Percentiles rank a stretch among this genome's conserved stretches.
These are phyloP conservation scores for Cercophora sp. DNA, from an alignment of 495 filamentous ascomycete genomes.

Conservation along the genomic window DNA sequence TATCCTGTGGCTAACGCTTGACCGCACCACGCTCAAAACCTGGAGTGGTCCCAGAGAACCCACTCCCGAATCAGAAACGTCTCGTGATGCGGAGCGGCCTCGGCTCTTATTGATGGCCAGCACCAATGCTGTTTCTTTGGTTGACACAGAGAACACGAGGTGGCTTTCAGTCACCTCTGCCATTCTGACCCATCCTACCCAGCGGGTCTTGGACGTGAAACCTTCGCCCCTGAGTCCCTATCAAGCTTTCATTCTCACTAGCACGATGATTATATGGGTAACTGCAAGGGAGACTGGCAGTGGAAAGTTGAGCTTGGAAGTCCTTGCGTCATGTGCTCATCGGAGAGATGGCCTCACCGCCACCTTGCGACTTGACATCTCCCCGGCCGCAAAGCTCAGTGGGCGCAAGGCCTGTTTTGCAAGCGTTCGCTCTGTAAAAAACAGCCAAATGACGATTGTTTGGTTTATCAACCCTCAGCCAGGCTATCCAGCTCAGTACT, in stretches of 20 bases:
- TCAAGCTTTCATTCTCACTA: conserved; percentile 57
- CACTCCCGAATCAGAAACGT: background rate
- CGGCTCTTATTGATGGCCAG: conserved; percentile 21
- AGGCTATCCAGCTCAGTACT: conserved; percentile 16
- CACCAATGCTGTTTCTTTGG: conserved; percentile 15
- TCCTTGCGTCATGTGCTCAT: conserved; percentile 43
- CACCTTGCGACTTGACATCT: conserved; percentile 34
- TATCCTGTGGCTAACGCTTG: conserved; percentile 18
- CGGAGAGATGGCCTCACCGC: conserved; percentile 36
- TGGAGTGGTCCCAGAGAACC: too few relatives aligned
- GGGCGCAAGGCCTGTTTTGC: conserved; percentile 22
- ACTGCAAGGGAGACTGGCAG: conserved; percentile 5
- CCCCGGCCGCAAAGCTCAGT: conserved; percentile 18
- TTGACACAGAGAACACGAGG: conserved; percentile 14
- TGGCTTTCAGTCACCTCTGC: conserved; percentile 8
- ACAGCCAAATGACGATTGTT: conserved; percentile 21
- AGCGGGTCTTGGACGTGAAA: conserved; percentile 53
- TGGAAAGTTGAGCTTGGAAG: conserved; percentile 17
- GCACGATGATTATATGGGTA: conserved; percentile 34
- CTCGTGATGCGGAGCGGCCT: background rate
- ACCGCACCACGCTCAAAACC: too few relatives aligned
- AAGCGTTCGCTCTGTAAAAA: conserved; percentile 21
- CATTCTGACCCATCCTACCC: conserved; percentile 9
- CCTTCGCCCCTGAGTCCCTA: conserved; percentile 42
- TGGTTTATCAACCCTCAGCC: conserved; percentile 26